Evolutionary conservation across 2,329 filamentous ascomycete species (phyloP).

Genomic region (Fusarium nematophilum): DNA sequence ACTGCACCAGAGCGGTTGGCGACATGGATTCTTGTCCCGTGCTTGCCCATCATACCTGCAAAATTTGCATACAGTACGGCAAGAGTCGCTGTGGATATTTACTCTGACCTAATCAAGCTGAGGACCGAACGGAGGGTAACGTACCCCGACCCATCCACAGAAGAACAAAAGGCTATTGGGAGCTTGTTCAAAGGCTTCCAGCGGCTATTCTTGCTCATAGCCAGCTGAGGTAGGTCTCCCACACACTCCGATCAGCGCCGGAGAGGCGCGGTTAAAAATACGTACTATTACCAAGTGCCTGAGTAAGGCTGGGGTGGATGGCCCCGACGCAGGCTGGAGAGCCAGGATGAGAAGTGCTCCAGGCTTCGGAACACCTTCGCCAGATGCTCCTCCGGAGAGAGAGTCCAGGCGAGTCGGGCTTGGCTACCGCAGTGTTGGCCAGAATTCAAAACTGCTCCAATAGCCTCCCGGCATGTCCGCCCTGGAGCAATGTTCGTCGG

Average conservation of each 20-base stretch:
- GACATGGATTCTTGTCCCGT: slow-evolving; percentile 18
- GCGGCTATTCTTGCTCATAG: slow-evolving; percentile 27
- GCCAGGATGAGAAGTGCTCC: no score
- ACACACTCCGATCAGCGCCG: slow-evolving; percentile 26
- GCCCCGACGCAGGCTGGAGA: no score
- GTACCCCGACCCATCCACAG: slow-evolving; percentile 9
- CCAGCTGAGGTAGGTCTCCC: slow-evolving; percentile 6
- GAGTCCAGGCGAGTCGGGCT: slow-evolving; percentile 4
- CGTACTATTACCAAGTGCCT: slow-evolving; percentile 4
- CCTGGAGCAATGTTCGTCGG: neutral
- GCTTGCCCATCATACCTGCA: slow-evolving; percentile 4
- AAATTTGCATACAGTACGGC: neutral
- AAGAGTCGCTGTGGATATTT: slow-evolving; percentile 2
- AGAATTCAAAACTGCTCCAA: slow-evolving; percentile 19
- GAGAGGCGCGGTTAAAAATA: slow-evolving; percentile 30
- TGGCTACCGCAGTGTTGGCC: slow-evolving; percentile 4
- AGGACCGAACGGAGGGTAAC: neutral
- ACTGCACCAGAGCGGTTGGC: slow-evolving; percentile 13
- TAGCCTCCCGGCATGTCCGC: neutral
- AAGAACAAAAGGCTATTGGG: slow-evolving; percentile 23
- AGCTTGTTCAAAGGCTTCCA: slow-evolving; percentile 18
- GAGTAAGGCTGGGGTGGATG: slow-evolving; percentile 34
- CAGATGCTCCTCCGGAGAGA: slow-evolving; percentile 7
- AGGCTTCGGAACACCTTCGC: slow-evolving; percentile 10
- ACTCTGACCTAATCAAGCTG: neutral